These are phyloP conservation scores for Cladosporium sphaerospermum DNA, from an alignment of 2,329 filamentous ascomycete genomes.

Conservation along the genomic window DNA sequence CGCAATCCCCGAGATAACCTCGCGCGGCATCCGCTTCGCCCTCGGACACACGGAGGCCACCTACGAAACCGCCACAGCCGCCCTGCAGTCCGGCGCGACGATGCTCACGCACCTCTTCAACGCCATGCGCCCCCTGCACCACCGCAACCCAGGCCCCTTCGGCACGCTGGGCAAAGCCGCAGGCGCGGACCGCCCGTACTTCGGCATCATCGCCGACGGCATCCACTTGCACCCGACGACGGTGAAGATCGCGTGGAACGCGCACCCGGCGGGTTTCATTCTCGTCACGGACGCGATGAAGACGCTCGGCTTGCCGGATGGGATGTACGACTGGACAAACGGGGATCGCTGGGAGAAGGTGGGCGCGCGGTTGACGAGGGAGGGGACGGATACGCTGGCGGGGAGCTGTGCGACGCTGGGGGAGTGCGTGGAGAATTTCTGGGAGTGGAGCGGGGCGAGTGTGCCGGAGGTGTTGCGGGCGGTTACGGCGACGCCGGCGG, in stretches of 20 bases:
- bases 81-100: slow-evolving; percentile 66
- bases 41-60: slow-evolving; percentile 84
- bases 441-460: slow-evolving; percentile 63
- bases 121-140: slow-evolving; percentile 83
- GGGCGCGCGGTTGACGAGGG: slow-evolving; percentile 65
- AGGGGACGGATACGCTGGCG: slow-evolving; percentile 73
- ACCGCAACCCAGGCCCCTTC: slow-evolving; percentile 86
- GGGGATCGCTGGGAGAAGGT: slow-evolving; percentile 61
- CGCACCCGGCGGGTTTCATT: slow-evolving; percentile 77
- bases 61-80: slow-evolving; percentile 70
- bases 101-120: slow-evolving; percentile 96
- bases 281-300: slow-evolving; percentile 92
- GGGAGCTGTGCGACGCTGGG: slow-evolving; percentile 53
- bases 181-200: slow-evolving; percentile 58
- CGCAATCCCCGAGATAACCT: slow-evolving; percentile 60
- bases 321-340: slow-evolving; percentile 81
- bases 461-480: slow-evolving; percentile 64
- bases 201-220: slow-evolving; percentile 84
- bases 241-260: slow-evolving; percentile 81
- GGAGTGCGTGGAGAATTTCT: slow-evolving; percentile 76
- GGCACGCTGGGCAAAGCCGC: slow-evolving; percentile 64
- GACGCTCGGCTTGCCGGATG: slow-evolving; percentile 75
- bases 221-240: slow-evolving; percentile 85
- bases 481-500: slow-evolving; percentile 70
- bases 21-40: slow-evolving; percentile 65